Percentiles rank a stretch among this genome's conserved stretches.
Evolutionary conservation across 108 stramenopile species (phyloP).

Genomic region (Conticribra weissflogii): DNA sequence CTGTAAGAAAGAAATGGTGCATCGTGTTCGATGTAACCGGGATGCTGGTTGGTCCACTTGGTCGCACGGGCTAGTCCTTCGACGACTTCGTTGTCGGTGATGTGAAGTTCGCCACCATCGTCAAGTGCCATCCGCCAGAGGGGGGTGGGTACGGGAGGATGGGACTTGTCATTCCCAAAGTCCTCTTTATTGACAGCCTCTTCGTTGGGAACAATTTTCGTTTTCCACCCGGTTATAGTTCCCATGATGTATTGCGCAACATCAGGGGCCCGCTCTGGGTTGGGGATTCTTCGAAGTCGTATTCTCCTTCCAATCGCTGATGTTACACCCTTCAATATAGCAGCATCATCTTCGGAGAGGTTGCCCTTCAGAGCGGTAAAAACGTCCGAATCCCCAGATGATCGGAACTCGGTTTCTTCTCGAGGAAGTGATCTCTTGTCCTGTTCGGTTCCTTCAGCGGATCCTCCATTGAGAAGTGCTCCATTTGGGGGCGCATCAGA

Average conservation of each 20-base stretch:
- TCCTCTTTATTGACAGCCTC: background rate
- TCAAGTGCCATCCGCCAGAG: constrained; percentile 63
- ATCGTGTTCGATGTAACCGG: constrained; percentile 77
- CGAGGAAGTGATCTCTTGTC: constrained; percentile 13
- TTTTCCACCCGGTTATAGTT: constrained; percentile 70
- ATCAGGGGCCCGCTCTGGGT: constrained; percentile 60
- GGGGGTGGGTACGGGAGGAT: constrained; percentile 29
- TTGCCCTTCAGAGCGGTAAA: constrained; percentile 29
- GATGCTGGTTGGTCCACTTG: constrained; percentile 57
- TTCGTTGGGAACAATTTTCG: background rate
- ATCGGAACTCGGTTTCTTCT: constrained; percentile 13
- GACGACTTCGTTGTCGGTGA: constrained; percentile 55
- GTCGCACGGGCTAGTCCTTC: constrained; percentile 65
- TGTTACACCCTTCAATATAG: constrained; percentile 36
- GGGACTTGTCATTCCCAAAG: constrained; percentile 36
- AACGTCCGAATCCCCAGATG: constrained; percentile 40
- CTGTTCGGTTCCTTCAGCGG: constrained; percentile 34
- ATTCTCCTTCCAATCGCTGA: constrained; percentile 75
- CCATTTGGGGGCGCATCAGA: constrained; percentile 5
- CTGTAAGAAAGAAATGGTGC: constrained; percentile 72
- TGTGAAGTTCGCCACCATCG: constrained; percentile 57
- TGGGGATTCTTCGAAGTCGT: constrained; percentile 63
- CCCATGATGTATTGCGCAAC: constrained; percentile 73
- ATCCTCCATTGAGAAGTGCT: constrained; percentile 4
- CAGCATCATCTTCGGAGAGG: constrained; percentile 18